Conservation (phyloP, 352 stramenopile genomes). For the Phytophthora sp. region DNA sequence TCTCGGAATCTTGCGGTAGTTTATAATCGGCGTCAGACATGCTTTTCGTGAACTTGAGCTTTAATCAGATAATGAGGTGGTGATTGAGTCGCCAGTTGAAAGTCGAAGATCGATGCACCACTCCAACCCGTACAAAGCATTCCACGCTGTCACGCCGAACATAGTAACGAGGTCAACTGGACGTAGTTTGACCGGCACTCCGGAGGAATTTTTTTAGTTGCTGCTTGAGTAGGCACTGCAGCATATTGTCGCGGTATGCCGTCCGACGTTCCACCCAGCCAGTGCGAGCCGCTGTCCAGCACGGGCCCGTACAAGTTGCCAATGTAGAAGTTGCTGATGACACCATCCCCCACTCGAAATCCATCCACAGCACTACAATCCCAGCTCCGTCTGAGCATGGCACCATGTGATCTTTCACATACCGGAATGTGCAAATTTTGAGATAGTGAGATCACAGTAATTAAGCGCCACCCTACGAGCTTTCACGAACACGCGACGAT, state of each 20-base stretch:
- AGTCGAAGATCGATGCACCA: constrained; percentile 28
- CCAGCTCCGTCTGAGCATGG: constrained; percentile 29
- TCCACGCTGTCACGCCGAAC: constrained; percentile 31
- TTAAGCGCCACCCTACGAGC: constrained; percentile 2
- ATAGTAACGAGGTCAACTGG: constrained; percentile 30
- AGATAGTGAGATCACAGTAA: constrained; percentile 4
- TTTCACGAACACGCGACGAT: constrained; percentile 4
- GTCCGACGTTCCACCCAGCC: constrained; percentile 20
- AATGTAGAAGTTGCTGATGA: constrained; percentile 31
- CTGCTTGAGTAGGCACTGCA: constrained; percentile 6
- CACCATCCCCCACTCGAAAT: constrained; percentile 15
- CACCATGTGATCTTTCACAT: constrained; percentile 19
- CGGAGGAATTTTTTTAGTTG: constrained; percentile 23
- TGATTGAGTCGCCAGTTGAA: too few relatives aligned
- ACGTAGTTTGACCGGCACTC: constrained; percentile 19
- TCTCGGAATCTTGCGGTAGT: constrained; percentile 33
- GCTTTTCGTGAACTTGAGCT: constrained; percentile 29
- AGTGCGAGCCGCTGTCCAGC: background rate
- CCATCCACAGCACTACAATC: constrained; percentile 12
- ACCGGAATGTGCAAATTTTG: background rate
- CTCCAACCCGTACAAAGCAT: constrained; percentile 24
- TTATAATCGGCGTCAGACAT: constrained; percentile 26
- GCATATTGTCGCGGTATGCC: constrained; percentile 29
- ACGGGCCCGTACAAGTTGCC: constrained; percentile 22
- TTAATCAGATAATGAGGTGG: constrained; percentile 25